Conservation (phyloP, 23 red algal genomes). For the Gracilaria caudata region DNA sequence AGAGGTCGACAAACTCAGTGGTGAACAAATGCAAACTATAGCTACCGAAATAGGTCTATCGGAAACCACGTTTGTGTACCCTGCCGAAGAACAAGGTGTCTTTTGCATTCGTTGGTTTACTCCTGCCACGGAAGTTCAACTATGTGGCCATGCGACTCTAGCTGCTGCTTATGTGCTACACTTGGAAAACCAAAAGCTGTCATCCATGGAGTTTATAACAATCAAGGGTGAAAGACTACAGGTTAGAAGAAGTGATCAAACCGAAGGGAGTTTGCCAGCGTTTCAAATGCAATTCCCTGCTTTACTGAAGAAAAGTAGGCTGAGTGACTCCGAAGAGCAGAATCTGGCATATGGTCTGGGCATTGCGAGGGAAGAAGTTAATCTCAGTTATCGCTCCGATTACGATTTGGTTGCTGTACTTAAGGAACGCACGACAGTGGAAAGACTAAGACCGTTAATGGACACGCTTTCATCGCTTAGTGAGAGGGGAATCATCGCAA, state of each 20-base stretch:
- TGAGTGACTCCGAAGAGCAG: neutral
- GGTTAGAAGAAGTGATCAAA: neutral
- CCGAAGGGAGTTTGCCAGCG: neutral
- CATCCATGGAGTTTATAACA: constrained; percentile 8
- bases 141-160: constrained; percentile 75
- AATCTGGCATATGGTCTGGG: neutral
- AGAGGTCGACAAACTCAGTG: neutral
- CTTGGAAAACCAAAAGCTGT: neutral
- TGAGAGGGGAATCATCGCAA: constrained; percentile 5
- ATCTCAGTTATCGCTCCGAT: constrained; percentile 6
- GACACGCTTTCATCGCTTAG: neutral
- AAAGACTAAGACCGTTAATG: neutral
- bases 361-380: neutral
- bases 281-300: constrained; percentile 34
- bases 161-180: constrained; percentile 49
- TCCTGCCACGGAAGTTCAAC: constrained; percentile 37
- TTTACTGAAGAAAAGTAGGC: neutral
- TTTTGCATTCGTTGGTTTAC: constrained; percentile 70
- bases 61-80: constrained; percentile 62
- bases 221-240: constrained; percentile 1
- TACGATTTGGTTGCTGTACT: constrained; percentile 27
- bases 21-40: constrained; percentile 30
- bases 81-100: neutral
- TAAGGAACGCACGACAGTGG: neutral
- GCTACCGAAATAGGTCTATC: constrained; percentile 42